Conservation (phyloP, 352 stramenopile species). For the Phytophthora multivora region DNA sequence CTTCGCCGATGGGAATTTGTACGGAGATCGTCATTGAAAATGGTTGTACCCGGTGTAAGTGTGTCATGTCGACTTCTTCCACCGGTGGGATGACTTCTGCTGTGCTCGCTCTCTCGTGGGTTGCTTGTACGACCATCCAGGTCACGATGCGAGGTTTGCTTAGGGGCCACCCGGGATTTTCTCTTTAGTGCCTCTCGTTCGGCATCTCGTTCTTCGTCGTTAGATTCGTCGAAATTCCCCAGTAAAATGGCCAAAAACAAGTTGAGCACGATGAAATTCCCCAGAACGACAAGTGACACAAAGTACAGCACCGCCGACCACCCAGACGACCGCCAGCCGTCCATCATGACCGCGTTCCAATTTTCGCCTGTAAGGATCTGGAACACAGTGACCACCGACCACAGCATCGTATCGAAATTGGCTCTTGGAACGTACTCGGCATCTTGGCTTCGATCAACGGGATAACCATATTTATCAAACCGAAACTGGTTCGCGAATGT, state of each 20-base stretch:
- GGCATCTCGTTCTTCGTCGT: conserved; percentile 53
- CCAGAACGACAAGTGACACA: conserved; percentile 83
- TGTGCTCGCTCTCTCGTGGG: conserved; percentile 13
- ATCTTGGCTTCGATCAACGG: conserved; percentile 35
- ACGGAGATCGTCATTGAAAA: conserved; percentile 38
- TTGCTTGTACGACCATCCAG: conserved; percentile 16
- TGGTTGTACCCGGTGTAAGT: conserved; percentile 10
- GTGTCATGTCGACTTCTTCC: too few species aligned
- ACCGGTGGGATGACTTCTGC: not conserved
- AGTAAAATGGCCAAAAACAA: conserved; percentile 93
- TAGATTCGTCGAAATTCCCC: conserved; percentile 83
- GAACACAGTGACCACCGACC: conserved; percentile 77
- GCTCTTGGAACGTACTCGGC: conserved; percentile 48
- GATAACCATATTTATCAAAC: conserved; percentile 78
- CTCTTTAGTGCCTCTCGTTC: conserved; percentile 46
- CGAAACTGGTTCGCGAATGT: conserved; percentile 92
- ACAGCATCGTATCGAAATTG: conserved; percentile 76
- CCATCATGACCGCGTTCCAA: conserved; percentile 92
- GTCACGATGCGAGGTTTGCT: conserved; percentile 16
- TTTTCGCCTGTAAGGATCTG: conserved; percentile 92
- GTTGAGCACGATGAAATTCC: conserved; percentile 92
- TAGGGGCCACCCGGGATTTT: conserved; percentile 32
- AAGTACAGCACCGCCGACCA: conserved; percentile 79
- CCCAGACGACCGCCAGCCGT: conserved; percentile 76
- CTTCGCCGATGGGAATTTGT: not conserved